A percentile compares a stretch with the other conserved stretches of the same genome.
Conservation (phyloP, 306 rosid species). For the Casuarina glauca region DNA sequence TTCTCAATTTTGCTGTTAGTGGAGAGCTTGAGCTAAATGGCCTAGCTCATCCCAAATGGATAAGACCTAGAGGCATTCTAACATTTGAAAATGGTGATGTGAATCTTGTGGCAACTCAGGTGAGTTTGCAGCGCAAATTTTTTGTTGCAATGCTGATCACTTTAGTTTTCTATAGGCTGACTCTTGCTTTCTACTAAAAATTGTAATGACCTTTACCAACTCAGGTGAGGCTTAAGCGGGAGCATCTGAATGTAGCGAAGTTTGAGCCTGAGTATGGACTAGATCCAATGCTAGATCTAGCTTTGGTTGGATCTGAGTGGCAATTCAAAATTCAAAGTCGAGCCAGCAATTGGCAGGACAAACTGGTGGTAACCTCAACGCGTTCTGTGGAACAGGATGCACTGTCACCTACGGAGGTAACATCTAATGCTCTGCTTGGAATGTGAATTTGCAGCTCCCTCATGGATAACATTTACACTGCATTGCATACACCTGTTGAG, state of each 20-base stretch:
- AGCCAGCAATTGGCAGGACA: constrained; percentile 91
- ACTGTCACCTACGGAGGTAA: constrained; percentile 81
- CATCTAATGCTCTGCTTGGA: not conserved
- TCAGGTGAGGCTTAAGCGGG: constrained; percentile 86
- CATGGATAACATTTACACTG: not conserved
- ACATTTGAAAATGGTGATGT: constrained; percentile 90
- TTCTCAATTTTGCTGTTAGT: constrained; percentile 75
- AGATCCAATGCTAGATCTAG: constrained; percentile 91
- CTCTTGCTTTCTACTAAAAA: constrained; percentile 26
- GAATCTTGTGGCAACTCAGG: constrained; percentile 96
- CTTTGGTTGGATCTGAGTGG: constrained; percentile 86
- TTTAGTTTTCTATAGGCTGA: constrained; percentile 11
- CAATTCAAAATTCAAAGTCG: constrained; percentile 78
- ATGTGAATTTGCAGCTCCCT: constrained; percentile 5
- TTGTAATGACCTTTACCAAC: constrained; percentile 30
- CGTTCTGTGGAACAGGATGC: constrained; percentile 83
- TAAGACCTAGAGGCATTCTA: constrained; percentile 79
- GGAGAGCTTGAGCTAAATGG: constrained; percentile 96
- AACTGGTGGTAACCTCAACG: constrained; percentile 91
- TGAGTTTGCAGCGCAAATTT: constrained; percentile 28
- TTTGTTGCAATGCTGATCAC: constrained; percentile 19
- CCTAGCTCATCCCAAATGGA: constrained; percentile 67
- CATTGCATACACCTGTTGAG: not conserved
- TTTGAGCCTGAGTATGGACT: constrained; percentile 94
- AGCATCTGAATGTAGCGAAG: constrained; percentile 77